These are phyloP conservation scores for Sporothrix pallida DNA, from an alignment of 2,329 filamentous ascomycete genomes.

Conservation along the genomic window DNA sequence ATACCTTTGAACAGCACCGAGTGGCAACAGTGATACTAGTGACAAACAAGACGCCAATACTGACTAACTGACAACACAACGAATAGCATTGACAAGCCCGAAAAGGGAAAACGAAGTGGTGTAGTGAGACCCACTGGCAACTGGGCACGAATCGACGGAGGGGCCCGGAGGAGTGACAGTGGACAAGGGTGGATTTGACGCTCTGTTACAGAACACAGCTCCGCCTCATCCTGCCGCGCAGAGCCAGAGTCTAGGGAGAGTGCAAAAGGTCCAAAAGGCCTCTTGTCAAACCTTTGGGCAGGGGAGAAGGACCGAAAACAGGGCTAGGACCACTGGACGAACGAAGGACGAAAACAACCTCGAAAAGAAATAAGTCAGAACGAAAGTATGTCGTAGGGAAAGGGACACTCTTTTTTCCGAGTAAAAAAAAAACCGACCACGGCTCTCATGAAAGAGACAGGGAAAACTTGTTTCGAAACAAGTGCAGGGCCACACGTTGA, in stretches of 20 bases:
- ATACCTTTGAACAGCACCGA: too few relatives aligned
- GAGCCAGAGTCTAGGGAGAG: background rate
- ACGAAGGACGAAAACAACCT: background rate
- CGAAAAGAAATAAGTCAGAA: background rate
- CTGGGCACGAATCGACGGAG: conserved; percentile 12
- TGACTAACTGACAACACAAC: background rate
- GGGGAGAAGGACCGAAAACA: conserved; percentile 27
- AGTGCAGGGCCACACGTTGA: conserved; percentile 16
- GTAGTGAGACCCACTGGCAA: background rate
- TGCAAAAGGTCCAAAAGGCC: background rate
- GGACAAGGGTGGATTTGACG: conserved; percentile 5
- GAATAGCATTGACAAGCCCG: background rate
- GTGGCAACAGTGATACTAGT: too few relatives aligned
- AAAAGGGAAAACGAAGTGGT: conserved; percentile 6
- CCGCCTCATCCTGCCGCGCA: conserved; percentile 9
- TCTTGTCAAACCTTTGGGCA: background rate
- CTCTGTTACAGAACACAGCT: conserved; percentile 14
- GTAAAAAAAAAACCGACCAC: too few relatives aligned
- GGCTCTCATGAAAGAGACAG: conserved; percentile 1
- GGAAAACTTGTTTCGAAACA: conserved; percentile 28
- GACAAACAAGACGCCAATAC: too few relatives aligned
- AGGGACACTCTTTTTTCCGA: too few relatives aligned
- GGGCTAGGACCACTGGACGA: background rate
- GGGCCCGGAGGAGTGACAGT: conserved; percentile 3
- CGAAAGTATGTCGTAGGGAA: background rate